These are phyloP conservation scores for Periconia digitata DNA, from an alignment of 2,329 filamentous ascomycete genomes.

Conservation along the genomic window DNA sequence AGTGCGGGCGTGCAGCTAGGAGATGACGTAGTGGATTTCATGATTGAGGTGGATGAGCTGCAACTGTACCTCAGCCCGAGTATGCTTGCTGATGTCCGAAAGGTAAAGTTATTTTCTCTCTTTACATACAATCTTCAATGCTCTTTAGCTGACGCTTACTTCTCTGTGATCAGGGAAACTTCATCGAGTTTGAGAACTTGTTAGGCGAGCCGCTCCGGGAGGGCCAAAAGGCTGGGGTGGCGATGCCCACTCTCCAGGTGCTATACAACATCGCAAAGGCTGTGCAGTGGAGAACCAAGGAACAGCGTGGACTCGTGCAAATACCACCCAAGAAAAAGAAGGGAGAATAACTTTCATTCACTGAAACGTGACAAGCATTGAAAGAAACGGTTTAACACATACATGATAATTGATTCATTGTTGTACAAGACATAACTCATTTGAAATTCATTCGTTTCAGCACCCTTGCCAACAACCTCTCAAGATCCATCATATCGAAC, in stretches of 20 bases:
- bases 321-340: constrained; percentile 24
- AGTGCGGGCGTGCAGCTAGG: constrained; percentile 46
- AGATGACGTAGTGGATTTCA: constrained; percentile 46
- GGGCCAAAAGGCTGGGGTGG: constrained; percentile 51
- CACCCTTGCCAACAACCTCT: too few species aligned
- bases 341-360: too few species aligned
- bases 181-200: constrained; percentile 59
- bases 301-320: constrained; percentile 45
- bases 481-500: too few species aligned
- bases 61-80: constrained; percentile 55
- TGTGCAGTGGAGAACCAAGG: constrained; percentile 53
- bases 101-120: constrained; percentile 33
- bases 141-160: too few species aligned
- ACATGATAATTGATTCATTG: too few species aligned
- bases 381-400: too few species aligned
- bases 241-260: constrained; percentile 52
- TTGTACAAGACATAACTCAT: too few species aligned
- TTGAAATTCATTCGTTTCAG: too few species aligned
- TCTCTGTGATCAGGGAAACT: constrained; percentile 48
- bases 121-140: constrained; percentile 3
- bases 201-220: constrained; percentile 60
- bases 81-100: constrained; percentile 57
- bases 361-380: neutral
- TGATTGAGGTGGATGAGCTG: constrained; percentile 54
- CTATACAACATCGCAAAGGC: constrained; percentile 53